phyloP scores from a whole-genome alignment of 2,329 filamentous ascomycete genomes.

The Fusarium robinianum region DNA sequence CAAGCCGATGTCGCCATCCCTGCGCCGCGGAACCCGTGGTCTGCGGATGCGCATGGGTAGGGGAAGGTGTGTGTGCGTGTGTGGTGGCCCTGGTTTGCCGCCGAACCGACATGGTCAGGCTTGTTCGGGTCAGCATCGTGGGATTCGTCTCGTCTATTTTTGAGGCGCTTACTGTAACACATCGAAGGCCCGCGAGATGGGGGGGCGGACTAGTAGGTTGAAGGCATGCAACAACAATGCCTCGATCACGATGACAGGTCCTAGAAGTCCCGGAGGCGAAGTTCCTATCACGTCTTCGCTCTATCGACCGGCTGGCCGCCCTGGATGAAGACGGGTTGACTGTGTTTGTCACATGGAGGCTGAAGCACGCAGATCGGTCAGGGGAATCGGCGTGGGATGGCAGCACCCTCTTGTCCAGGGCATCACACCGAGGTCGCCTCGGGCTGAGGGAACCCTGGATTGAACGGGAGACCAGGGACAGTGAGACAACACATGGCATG shows the following conservation, averaged over 20 bases:
- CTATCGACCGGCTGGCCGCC: background rate
- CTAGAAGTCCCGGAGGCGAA: background rate
- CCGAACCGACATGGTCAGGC: background rate
- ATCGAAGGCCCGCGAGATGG: too few relatives aligned
- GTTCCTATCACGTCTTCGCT: background rate
- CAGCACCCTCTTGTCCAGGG: constrained; percentile 16
- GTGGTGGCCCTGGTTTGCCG: background rate
- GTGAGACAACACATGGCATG: too few relatives aligned
- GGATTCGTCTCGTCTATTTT: too few relatives aligned
- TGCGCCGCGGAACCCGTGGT: background rate
- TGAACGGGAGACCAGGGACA: constrained; percentile 18
- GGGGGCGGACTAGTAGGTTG: too few relatives aligned
- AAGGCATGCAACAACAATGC: too few relatives aligned
- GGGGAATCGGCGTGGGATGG: constrained; percentile 30
- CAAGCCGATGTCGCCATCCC: constrained; percentile 4
- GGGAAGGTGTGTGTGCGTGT: too few relatives aligned
- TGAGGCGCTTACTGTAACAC: too few relatives aligned
- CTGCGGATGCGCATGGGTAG: background rate
- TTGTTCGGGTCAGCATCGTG: too few relatives aligned
- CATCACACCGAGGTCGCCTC: constrained; percentile 28
- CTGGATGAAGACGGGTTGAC: background rate
- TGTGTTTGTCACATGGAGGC: constrained; percentile 8
- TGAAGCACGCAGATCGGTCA: constrained; percentile 26
- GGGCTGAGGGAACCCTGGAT: constrained; percentile 18
- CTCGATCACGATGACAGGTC: too few relatives aligned